phyloP scores from a whole-genome alignment of 2,329 filamentous ascomycete species.

The Fusarium sp. region DNA sequence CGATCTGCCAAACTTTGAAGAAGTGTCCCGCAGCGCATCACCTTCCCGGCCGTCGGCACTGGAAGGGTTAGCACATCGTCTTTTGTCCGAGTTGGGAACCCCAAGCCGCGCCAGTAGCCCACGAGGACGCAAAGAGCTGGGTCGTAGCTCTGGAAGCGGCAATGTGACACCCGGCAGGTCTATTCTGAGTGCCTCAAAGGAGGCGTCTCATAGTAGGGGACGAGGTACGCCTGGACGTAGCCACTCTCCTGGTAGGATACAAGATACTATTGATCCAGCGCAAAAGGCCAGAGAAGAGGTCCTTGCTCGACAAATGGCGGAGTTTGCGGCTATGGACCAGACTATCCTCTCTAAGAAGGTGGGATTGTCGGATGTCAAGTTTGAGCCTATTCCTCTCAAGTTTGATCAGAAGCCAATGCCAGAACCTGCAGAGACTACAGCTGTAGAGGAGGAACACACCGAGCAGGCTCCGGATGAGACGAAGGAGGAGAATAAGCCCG shows the following conservation, averaged over 20 bases:
- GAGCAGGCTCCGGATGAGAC: neutral
- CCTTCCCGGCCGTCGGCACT: slow-evolving; percentile 65
- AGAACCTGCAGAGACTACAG: slow-evolving; percentile 43
- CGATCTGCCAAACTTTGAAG: slow-evolving; percentile 59
- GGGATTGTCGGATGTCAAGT: slow-evolving; percentile 56
- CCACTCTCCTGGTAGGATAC: slow-evolving; percentile 54
- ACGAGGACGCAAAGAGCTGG: slow-evolving; percentile 60
- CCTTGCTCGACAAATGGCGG: slow-evolving; percentile 64
- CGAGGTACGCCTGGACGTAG: slow-evolving; percentile 51
- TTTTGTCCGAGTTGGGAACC: slow-evolving; percentile 68
- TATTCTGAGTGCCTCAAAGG: slow-evolving; percentile 55
- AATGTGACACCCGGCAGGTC: slow-evolving; percentile 49
- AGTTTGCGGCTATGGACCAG: slow-evolving; percentile 73
- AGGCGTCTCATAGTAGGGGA: slow-evolving; percentile 54
- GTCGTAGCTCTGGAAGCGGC: slow-evolving; percentile 47
- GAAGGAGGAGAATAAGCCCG: slow-evolving; percentile 1
- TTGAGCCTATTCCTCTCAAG: slow-evolving; percentile 61
- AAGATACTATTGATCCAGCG: slow-evolving; percentile 40
- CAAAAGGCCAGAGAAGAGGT: slow-evolving; percentile 48
- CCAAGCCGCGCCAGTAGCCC: slow-evolving; percentile 63
- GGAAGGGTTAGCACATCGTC: slow-evolving; percentile 71
- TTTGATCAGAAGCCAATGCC: slow-evolving; percentile 51
- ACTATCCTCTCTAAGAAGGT: slow-evolving; percentile 68
- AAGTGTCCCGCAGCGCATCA: slow-evolving; percentile 58
- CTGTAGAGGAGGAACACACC: slow-evolving; percentile 11